phyloP scores from a whole-genome alignment of 1,139 yeast genomes.

The Suhomyces coccinellae region DNA sequence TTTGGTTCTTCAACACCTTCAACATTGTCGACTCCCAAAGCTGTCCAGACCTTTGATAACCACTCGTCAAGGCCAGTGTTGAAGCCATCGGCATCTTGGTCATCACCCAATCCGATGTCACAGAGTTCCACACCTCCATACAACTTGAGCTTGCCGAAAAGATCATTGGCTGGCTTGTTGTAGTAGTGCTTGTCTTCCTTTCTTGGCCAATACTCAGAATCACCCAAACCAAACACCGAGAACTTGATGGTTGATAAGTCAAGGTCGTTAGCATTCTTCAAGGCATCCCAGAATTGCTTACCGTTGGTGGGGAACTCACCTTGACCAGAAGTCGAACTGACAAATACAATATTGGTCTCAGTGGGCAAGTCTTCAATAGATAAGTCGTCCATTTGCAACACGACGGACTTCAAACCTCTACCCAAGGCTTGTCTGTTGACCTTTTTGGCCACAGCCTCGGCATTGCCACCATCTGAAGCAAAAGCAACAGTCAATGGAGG shows the following conservation, averaged over 20 bases:
- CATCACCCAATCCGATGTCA: constrained; percentile 89
- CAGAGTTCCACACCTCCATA: constrained; percentile 74
- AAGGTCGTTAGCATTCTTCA: constrained; percentile 67
- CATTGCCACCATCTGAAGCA: constrained; percentile 96
- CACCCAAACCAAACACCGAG: constrained; percentile 90
- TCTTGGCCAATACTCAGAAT: constrained; percentile 95
- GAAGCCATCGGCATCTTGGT: constrained; percentile 95
- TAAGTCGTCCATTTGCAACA: constrained; percentile 81
- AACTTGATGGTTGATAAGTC: constrained; percentile 71
- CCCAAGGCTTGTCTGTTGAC: constrained; percentile 81
- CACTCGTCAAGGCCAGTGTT: constrained; percentile 85
- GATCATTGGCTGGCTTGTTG: constrained; percentile 86
- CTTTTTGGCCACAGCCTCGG: constrained; percentile 80
- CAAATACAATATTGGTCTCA: constrained; percentile 79
- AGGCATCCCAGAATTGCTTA: constrained; percentile 82
- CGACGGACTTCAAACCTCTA: constrained; percentile 80
- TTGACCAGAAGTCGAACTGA: constrained; percentile 93
- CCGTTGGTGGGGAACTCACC: constrained; percentile 98
- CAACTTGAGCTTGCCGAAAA: constrained; percentile 60
- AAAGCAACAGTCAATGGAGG: constrained; percentile 89
- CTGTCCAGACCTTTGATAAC: constrained; percentile 85
- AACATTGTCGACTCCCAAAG: constrained; percentile 81
- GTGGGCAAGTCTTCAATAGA: constrained; percentile 76
- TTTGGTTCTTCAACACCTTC: constrained; percentile 93
- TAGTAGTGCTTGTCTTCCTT: constrained; percentile 92